Evolutionary conservation across 441 rosid genomes (phyloP), one percentile per base, ranked within the genome.

Genomic region (Geranium incanum): DNA sequence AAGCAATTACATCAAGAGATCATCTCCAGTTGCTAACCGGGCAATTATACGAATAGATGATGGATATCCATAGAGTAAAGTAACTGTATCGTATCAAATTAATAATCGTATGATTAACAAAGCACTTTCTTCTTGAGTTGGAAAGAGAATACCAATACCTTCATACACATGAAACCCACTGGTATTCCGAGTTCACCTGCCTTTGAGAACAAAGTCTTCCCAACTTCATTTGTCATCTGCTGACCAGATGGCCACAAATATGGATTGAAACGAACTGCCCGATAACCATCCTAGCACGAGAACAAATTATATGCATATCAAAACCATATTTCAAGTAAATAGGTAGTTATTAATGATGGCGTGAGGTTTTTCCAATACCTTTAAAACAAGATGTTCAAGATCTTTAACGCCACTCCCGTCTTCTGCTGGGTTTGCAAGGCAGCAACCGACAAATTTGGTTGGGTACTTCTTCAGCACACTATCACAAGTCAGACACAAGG

Each of bases 101-200:
- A 21, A 57, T 57, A 57, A 57, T 19, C 63, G 1, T 18, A 15
- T 19, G 3, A 57, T 57, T 15, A 57, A 6, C 3, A 57, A 57
- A 45, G 18, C 69, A 33, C 28, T 18, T 68, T 65, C 39, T 45
- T 3, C 69, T 70, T 48, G 23, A 71, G 71, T 41, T 59, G 6
- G 21, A 15, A 36, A 62, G 66, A 67, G 16, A 66, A 72, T 4
- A n/a, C 66, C 3, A 13, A 76, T 78, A 91, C 97, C 94, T 91
- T 91, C 88, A 94, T 84, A 80, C 97, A 94, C 96, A 94, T 86
- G 85, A 94, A 86, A 75, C 96, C 93, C 79, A 89, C 98, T 36
- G 97, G 93, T 50, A 91, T 81, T 36, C 93, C 88, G 68, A 94
- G 92, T 71, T 89, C 95, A 74, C 97, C 98, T 55, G 97, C 98